These are phyloP conservation scores for Lasiosphaeria hispida DNA, from an alignment of 495 filamentous ascomycete genomes.

Conservation along the genomic window DNA sequence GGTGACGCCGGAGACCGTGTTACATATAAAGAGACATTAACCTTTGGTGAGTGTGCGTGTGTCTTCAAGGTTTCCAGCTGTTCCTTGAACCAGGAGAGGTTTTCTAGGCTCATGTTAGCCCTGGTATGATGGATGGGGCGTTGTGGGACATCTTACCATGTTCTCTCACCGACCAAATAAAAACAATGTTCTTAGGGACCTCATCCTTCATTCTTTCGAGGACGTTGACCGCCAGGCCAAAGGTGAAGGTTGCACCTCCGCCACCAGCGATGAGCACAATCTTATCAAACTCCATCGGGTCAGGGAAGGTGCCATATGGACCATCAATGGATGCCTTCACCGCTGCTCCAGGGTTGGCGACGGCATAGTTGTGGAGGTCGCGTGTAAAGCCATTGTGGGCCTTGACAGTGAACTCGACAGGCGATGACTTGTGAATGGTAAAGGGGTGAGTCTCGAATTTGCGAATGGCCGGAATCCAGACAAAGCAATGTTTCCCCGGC, in stretches of 20 bases:
- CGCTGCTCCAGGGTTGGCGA: slow-evolving; percentile 43
- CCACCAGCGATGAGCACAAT: slow-evolving; percentile 59
- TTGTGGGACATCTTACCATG: slow-evolving; percentile 41
- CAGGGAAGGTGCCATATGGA: slow-evolving; percentile 56
- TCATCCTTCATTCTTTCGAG: slow-evolving; percentile 43
- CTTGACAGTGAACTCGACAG: slow-evolving; percentile 55
- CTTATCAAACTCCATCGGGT: slow-evolving; percentile 55
- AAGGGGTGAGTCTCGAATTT: slow-evolving; percentile 60
- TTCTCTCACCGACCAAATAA: slow-evolving; percentile 53
- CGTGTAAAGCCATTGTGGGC: slow-evolving; percentile 57
- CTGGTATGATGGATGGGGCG: neutral
- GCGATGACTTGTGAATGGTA: slow-evolving; percentile 52
- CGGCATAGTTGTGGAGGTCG: slow-evolving; percentile 51
- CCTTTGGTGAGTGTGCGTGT: slow-evolving; percentile 42
- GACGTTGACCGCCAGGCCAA: slow-evolving; percentile 51
- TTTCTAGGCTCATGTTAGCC: slow-evolving; percentile 9
- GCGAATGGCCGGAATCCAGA: slow-evolving; percentile 59
- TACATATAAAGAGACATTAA: slow-evolving; percentile 48
- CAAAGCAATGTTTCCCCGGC: slow-evolving; percentile 60
- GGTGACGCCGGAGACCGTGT: slow-evolving; percentile 31
- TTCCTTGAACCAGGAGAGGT: slow-evolving; percentile 50
- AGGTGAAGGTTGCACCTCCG: slow-evolving; percentile 57
- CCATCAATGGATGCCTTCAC: slow-evolving; percentile 56
- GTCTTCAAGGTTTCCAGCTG: slow-evolving; percentile 42
- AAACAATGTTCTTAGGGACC: slow-evolving; percentile 47